Percentiles rank a stretch among this genome's conserved stretches.
phyloP scores from a whole-genome alignment of 2,329 filamentous ascomycete genomes.

The Penicillium rolfsii region DNA sequence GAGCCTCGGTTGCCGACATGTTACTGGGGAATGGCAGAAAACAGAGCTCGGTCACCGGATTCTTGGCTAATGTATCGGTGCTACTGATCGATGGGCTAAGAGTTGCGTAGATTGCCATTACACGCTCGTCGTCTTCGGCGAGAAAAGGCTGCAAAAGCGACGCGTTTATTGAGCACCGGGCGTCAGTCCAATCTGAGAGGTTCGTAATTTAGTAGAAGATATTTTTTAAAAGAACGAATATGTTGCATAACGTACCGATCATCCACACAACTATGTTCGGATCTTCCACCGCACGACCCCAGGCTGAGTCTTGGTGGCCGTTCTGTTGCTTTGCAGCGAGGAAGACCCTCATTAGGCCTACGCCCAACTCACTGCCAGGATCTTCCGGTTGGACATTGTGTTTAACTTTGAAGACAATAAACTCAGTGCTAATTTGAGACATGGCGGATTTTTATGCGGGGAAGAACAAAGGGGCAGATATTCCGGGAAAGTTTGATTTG shows the following conservation, averaged over 20 bases:
- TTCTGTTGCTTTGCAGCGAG: slow-evolving; percentile 37
- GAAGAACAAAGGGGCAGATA: not conserved
- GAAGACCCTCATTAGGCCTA: slow-evolving; percentile 35
- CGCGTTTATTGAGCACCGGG: slow-evolving; percentile 29
- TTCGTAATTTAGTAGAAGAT: not conserved
- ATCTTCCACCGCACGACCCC: slow-evolving; percentile 45
- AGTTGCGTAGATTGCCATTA: slow-evolving; percentile 35
- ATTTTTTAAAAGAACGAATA: not conserved
- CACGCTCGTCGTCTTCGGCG: slow-evolving; percentile 25
- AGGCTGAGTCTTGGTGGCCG: slow-evolving; percentile 40
- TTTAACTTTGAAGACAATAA: slow-evolving; percentile 45
- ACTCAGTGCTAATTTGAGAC: slow-evolving; percentile 36
- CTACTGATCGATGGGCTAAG: slow-evolving; percentile 34
- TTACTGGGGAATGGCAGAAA: slow-evolving; percentile 49
- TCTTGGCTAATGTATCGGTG: slow-evolving; percentile 36
- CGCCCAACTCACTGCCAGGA: slow-evolving; percentile 38
- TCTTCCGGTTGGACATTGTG: slow-evolving; percentile 44
- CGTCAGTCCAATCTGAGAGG: slow-evolving; percentile 39
- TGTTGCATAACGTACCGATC: slow-evolving; percentile 34
- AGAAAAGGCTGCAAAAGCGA: slow-evolving; percentile 31
- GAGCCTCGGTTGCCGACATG: slow-evolving; percentile 33
- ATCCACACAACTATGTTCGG: slow-evolving; percentile 42
- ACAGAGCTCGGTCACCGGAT: slow-evolving; percentile 56
- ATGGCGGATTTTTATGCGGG: slow-evolving; percentile 20
- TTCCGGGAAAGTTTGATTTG: not conserved